Evolutionary conservation across 257 asterid species (phyloP), one percentile per base, ranked within the genome.

Genomic region (Prunella vulgaris): DNA sequence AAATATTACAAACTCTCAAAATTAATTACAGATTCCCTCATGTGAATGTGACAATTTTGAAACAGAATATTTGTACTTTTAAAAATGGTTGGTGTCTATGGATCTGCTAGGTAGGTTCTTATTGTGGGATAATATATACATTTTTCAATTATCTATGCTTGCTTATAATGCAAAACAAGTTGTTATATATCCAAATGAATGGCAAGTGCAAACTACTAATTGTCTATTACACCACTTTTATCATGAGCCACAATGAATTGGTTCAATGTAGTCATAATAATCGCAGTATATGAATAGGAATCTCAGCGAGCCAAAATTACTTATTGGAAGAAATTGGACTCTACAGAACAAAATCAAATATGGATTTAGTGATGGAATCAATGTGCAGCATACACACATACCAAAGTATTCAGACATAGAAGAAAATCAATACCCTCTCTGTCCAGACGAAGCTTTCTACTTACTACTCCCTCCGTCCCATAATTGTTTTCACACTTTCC

Each of bases 1-100:
- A 56, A 58, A 73, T 64, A 82, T 64, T 70, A 71, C 77, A 68
- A 68, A 74, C 78, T 44, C 70, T n/a, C n/a, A 5, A 20, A 74
- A 74, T 79, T 78, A 64, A 78, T 59, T 77, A 64, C 77, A 82
- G 84, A 79, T 76, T 82, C 84, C 74, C 74, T 77, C 53, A n/a
- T 46, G 53, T 46, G 53, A 46, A 46, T 46, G 74, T 52, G 40
- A 61, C 60, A 33, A 33, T 64, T 62, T 64, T 52, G 22, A 59
- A 28, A 60, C 38, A 69, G 70, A 62, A 64, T 58, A 66, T 22
- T 25, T 8, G 6, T 18, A 51, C 25, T 14, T 44, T 44, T 14
- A 44, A 14, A 73, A 69, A 56, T 54, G 30, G n/a, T 66, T 65
- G 33, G 76, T 60, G 73, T 49, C 32, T 66, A 53, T 69, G 24